Evolutionary conservation across 2,329 filamentous ascomycete species (phyloP).

Genomic region (Xylogone sp.): DNA sequence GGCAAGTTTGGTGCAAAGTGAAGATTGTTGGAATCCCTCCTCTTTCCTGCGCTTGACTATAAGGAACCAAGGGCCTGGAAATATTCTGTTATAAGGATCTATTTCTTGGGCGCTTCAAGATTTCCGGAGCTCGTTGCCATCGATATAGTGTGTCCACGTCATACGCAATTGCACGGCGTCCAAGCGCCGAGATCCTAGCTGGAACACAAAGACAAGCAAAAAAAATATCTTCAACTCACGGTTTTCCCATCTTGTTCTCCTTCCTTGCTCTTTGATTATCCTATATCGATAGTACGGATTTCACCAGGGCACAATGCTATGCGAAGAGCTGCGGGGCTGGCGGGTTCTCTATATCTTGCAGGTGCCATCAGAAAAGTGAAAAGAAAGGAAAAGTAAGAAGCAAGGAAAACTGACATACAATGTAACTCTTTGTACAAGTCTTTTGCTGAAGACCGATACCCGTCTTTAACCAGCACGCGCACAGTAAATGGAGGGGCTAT

Average conservation of each 20-base stretch:
- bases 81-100: too few relatives aligned
- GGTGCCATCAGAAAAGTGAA: not conserved
- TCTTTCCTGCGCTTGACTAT: too few relatives aligned
- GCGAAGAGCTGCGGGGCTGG: not conserved
- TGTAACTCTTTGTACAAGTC: not conserved
- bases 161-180: not conserved
- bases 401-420: not conserved
- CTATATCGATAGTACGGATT: slow-evolving; percentile 11
- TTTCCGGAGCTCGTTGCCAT: too few relatives aligned
- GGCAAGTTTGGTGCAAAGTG: too few relatives aligned
- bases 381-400: not conserved
- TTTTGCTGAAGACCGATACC: not conserved
- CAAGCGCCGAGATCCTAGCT: slow-evolving; percentile 1
- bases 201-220: slow-evolving; percentile 2
- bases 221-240: slow-evolving; percentile 37
- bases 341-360: not conserved
- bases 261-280: not conserved
- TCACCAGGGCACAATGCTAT: not conserved
- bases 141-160: not conserved
- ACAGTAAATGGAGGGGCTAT: not conserved
- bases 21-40: too few relatives aligned
- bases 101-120: too few relatives aligned
- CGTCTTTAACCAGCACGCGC: not conserved
- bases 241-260: slow-evolving; percentile 45
- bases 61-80: too few relatives aligned